Conservation (phyloP, 768 basidiomycete species). For the Boletus bicolor region DNA sequence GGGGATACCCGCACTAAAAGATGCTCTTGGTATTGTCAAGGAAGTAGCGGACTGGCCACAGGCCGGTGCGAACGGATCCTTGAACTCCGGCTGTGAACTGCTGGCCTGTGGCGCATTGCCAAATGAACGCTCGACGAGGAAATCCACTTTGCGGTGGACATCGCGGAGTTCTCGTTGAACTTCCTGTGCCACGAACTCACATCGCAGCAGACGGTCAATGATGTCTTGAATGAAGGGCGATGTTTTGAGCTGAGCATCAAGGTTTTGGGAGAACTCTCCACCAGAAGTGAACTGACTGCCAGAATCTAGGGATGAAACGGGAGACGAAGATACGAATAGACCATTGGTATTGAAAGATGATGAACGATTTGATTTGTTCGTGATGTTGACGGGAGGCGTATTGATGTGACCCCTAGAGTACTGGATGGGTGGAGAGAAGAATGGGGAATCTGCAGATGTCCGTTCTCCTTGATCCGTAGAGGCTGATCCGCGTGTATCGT, state of each 20-base stretch:
- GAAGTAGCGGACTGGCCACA: constrained; percentile 32
- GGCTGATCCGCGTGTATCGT: constrained; percentile 43
- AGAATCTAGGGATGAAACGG: constrained; percentile 76
- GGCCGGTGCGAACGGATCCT: constrained; percentile 67
- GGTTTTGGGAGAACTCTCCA: constrained; percentile 45
- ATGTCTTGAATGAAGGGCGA: constrained; percentile 77
- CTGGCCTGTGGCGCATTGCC: constrained; percentile 17
- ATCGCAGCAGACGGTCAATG: constrained; percentile 68
- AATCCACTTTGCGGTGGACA: constrained; percentile 72
- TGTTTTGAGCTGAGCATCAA: constrained; percentile 72
- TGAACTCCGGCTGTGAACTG: constrained; percentile 66
- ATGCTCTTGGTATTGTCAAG: constrained; percentile 53
- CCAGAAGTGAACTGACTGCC: constrained; percentile 57
- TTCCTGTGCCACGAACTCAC: constrained; percentile 66
- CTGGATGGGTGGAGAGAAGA: constrained; percentile 39
- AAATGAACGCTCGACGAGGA: constrained; percentile 68
- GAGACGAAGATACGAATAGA: constrained; percentile 62
- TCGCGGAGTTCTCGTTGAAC: constrained; percentile 73
- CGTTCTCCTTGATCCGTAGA: constrained; percentile 26
- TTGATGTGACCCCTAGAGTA: constrained; percentile 38
- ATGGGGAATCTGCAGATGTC: constrained; percentile 30
- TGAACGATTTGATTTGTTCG: constrained; percentile 33
- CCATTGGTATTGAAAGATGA: constrained; percentile 44
- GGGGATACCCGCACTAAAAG: constrained; percentile 62
- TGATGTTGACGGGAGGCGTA: constrained; percentile 46